Evolutionary conservation across 2,329 filamentous ascomycete species (phyloP).

Genomic region (Phoma sp.): DNA sequence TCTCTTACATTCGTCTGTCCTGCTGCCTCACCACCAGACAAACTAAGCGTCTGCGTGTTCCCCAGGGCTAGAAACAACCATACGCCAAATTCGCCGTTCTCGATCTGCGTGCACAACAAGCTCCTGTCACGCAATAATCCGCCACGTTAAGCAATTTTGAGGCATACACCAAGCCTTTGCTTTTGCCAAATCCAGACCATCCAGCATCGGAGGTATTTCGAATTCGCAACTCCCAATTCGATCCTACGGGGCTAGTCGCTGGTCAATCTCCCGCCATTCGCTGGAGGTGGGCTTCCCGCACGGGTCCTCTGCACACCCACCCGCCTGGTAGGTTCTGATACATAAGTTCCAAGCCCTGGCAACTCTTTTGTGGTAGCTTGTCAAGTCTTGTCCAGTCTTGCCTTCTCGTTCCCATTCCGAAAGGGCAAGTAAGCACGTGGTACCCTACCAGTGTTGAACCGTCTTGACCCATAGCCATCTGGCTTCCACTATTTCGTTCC

Average conservation of each 20-base stretch:
- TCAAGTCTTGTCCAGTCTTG: conserved; percentile 29
- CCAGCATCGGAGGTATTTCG: conserved; percentile 1
- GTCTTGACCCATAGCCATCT: conserved; percentile 6
- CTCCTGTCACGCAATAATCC: conserved; percentile 36
- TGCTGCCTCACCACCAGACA: conserved; percentile 7
- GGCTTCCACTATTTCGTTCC: conserved; percentile 1
- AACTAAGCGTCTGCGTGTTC: conserved; percentile 3
- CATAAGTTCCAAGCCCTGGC: conserved; percentile 38
- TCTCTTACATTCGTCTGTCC: conserved; percentile 1
- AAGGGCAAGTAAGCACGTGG: conserved; percentile 22
- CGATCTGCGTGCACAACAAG: conserved; percentile 2
- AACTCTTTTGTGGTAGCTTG: conserved; percentile 34
- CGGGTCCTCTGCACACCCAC: conserved; percentile 18
- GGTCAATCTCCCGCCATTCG: conserved; percentile 13
- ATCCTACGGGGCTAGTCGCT: conserved; percentile 6
- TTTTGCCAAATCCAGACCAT: conserved; percentile 21
- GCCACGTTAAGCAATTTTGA: conserved; percentile 32
- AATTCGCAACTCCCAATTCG: conserved; percentile 6
- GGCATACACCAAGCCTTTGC: conserved; percentile 25
- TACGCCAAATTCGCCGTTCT: conserved; percentile 3
- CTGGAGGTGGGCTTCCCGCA: conserved; percentile 11
- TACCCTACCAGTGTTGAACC: conserved; percentile 14
- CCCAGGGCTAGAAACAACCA: conserved; percentile 1
- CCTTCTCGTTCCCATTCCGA: neutral
- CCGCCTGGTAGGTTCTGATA: conserved; percentile 20